Evolutionary conservation across 495 filamentous ascomycete species (phyloP), one percentile per base, ranked within the genome.

Genomic region (Xylaria scruposa): DNA sequence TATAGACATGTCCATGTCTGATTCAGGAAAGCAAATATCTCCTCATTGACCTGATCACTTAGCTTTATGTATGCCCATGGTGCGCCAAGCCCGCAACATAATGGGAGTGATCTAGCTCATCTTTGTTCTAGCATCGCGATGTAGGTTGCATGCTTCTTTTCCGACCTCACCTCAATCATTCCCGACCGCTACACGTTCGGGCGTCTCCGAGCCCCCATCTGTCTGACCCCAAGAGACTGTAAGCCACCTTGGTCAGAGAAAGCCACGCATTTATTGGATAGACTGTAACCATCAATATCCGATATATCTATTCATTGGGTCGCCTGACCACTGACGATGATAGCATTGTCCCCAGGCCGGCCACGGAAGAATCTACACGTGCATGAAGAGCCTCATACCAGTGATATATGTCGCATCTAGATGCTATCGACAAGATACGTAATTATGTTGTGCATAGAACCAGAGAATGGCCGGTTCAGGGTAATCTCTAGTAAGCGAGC

Each of bases 321-420:
- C 17, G 38, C 3, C 19, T 3, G 3, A 21, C 21, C 15, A 21
- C 58, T 38, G 19, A 19, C n/a, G 33, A 31, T 10, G n/a, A 33
- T 5, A 21, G 33, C n/a, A n/a, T 60, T 38, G 17, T 33, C 58
- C 33, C n/a, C 3, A 36, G n/a, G 3, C 19, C 8, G 33, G 10
- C n/a, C 26, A 36, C 31, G 21, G 10, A 21, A 9, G 1, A 60
- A 12, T 56, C 6, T 29, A 17, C 53, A 31, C 26, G 13, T 60
- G 58, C 58, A 40, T 4, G 19, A 19, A 60, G 58, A 60, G 58
- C 58, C 58, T 38, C 58, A 60, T 9, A 54, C 9, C 10, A 54
- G 51, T 24, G 51, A 24, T 54, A 24, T 29, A 31, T 56, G 24
- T 5, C 0, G 26, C 26, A 29, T 9, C 6, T 4, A 15, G 3